phyloP scores from a whole-genome alignment of 78 protist species.

The Isochrysis galbana region DNA sequence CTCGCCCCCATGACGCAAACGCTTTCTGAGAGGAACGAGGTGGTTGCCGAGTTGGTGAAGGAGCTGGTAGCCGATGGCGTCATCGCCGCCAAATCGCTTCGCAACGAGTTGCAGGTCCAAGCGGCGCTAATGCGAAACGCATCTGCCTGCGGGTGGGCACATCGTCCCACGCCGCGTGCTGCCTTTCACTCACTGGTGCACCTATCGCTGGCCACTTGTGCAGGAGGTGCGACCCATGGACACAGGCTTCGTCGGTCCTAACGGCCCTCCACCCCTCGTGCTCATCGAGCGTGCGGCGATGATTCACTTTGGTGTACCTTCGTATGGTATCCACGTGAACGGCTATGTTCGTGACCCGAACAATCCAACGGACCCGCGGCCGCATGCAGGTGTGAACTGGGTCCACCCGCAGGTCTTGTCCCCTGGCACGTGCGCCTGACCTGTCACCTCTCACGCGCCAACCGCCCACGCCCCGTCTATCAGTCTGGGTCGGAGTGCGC shows the following conservation, averaged over 20 bases:
- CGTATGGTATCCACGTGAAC: conserved; percentile 14
- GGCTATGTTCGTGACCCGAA: neutral
- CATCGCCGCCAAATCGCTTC: neutral
- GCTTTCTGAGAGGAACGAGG: too few species aligned
- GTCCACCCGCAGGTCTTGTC: too few species aligned
- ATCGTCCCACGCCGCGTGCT: neutral
- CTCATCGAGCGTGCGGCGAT: conserved; percentile 23
- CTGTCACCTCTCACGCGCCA: too few species aligned
- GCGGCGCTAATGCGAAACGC: too few species aligned
- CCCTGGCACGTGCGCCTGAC: too few species aligned
- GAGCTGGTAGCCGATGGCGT: conserved; percentile 6
- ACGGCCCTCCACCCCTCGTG: neutral
- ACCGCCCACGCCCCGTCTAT: too few species aligned
- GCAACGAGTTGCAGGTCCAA: conserved; percentile 10
- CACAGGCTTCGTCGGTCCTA: neutral
- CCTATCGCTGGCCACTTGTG: too few species aligned
- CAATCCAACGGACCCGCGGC: neutral
- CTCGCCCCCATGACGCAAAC: too few species aligned
- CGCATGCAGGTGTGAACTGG: too few species aligned
- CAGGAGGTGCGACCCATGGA: neutral
- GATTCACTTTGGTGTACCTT: neutral
- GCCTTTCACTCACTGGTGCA: neutral
- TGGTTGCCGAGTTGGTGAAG: too few species aligned
- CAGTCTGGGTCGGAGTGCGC: conserved; percentile 10
- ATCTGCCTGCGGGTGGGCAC: too few species aligned